phyloP scores from a whole-genome alignment of 768 basidiomycete genomes.

The Mycena alexandri region DNA sequence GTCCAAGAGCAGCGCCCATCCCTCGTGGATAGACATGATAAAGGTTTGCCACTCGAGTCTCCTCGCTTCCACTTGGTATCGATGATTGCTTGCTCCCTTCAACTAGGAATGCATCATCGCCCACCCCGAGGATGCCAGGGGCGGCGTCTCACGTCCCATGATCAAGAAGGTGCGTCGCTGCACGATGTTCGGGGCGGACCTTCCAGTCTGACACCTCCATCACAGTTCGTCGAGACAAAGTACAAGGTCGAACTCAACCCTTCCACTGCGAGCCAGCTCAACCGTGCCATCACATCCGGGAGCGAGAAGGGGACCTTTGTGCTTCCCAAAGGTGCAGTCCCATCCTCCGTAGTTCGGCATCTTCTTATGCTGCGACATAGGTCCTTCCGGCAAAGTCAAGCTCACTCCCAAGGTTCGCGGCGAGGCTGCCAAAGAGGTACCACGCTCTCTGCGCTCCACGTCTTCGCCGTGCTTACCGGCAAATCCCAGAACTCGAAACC shows the following conservation, averaged over 20 bases:
- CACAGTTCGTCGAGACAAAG: slow-evolving; percentile 83
- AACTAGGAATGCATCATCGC: slow-evolving; percentile 77
- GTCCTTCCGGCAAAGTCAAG: slow-evolving; percentile 62
- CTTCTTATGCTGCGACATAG: slow-evolving; percentile 38
- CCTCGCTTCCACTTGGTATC: slow-evolving; percentile 40
- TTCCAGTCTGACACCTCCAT: slow-evolving; percentile 28
- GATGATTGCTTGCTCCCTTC: slow-evolving; percentile 11
- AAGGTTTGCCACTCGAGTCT: slow-evolving; percentile 60
- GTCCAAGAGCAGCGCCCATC: slow-evolving; percentile 61
- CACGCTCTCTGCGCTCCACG: slow-evolving; percentile 11
- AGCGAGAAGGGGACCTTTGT: slow-evolving; percentile 62
- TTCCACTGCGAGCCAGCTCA: slow-evolving; percentile 81
- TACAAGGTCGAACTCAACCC: slow-evolving; percentile 85
- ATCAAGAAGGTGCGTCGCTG: slow-evolving; percentile 78
- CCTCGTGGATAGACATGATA: slow-evolving; percentile 84
- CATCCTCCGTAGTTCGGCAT: slow-evolving; percentile 1
- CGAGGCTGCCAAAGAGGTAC: slow-evolving; percentile 69
- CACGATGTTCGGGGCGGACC: slow-evolving; percentile 26
- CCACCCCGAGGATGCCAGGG: slow-evolving; percentile 76
- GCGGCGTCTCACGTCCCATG: slow-evolving; percentile 82
- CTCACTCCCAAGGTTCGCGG: slow-evolving; percentile 73
- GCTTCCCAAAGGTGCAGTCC: slow-evolving; percentile 61
- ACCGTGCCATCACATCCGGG: slow-evolving; percentile 78
- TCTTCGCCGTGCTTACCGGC: slow-evolving; percentile 26
- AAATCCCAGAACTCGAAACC: slow-evolving; percentile 59